Conservation (phyloP, 2,329 filamentous ascomycete species). For the Aspergillus caelatus region DNA sequence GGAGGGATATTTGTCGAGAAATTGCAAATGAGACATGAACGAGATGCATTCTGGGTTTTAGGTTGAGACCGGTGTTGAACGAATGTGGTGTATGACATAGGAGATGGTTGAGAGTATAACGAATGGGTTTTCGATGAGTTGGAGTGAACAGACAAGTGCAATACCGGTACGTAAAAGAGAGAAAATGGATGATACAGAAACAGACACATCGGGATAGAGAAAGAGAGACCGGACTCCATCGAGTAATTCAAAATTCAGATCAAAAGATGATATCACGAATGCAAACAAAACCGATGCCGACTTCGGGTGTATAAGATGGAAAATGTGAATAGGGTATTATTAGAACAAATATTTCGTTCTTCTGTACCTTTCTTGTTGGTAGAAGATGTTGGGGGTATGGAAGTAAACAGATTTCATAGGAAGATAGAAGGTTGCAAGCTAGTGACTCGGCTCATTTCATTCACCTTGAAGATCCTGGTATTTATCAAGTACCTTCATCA, state of each 20-base stretch:
- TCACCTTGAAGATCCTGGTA: slow-evolving; percentile 19
- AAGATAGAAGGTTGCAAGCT: not conserved
- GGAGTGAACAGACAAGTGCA: not conserved
- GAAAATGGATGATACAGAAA: not conserved
- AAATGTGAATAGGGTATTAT: not conserved
- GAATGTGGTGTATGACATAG: not conserved
- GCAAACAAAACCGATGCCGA: not conserved
- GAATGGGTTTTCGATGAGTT: not conserved
- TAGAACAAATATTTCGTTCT: not conserved
- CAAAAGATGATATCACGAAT: not conserved
- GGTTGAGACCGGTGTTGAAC: not conserved
- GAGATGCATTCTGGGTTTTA: not conserved
- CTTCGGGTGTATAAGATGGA: not conserved
- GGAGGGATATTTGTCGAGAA: not conserved
- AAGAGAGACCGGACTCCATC: too few species aligned
- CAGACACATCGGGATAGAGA: not conserved
- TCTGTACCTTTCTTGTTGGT: not conserved
- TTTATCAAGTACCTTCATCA: slow-evolving; percentile 50
- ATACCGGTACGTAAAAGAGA: not conserved
- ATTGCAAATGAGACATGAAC: not conserved
- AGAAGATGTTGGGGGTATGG: not conserved
- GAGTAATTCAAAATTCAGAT: too few species aligned
- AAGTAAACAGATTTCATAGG: not conserved
- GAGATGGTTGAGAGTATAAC: not conserved
- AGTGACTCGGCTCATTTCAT: not conserved